Conservation (phyloP, 495 filamentous ascomycete species). For the Xylaria castorea region DNA sequence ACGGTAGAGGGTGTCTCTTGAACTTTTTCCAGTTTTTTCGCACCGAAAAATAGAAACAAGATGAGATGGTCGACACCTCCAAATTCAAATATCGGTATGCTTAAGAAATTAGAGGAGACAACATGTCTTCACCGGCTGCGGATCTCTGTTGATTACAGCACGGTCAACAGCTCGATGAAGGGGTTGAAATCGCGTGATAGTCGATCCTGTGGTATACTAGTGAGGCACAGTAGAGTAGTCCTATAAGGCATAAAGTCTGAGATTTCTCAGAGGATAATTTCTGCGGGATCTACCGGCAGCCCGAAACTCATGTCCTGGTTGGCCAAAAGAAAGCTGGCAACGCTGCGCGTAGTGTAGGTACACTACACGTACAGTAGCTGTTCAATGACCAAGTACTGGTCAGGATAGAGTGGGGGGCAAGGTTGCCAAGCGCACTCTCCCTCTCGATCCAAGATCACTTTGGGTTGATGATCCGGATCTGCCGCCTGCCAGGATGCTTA, state of each 20-base stretch:
- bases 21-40: neutral
- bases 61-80: neutral
- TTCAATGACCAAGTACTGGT: conserved; percentile 18
- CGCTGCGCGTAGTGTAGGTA: conserved; percentile 7
- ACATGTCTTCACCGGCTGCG: neutral
- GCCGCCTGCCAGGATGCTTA: conserved; percentile 11
- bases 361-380: conserved; percentile 7
- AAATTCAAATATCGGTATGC: neutral
- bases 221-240: neutral
- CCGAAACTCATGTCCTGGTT: conserved; percentile 17
- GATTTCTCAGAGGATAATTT: neutral
- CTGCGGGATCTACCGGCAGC: conserved; percentile 24
- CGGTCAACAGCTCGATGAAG: conserved; percentile 6
- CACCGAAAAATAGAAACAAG: neutral
- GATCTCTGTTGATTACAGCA: neutral
- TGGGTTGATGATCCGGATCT: conserved; percentile 25
- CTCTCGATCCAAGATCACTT: conserved; percentile 27
- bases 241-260: conserved; percentile 17
- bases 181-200: conserved; percentile 11
- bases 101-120: neutral
- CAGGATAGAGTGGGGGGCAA: conserved; percentile 21
- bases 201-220: conserved; percentile 16
- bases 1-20: conserved; percentile 1
- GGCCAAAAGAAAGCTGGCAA: conserved; percentile 14
- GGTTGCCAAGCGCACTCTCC: conserved; percentile 24